Evolutionary conservation across 805 yeast genomes (phyloP).

Genomic region (Lipomyces mesembrius): DNA sequence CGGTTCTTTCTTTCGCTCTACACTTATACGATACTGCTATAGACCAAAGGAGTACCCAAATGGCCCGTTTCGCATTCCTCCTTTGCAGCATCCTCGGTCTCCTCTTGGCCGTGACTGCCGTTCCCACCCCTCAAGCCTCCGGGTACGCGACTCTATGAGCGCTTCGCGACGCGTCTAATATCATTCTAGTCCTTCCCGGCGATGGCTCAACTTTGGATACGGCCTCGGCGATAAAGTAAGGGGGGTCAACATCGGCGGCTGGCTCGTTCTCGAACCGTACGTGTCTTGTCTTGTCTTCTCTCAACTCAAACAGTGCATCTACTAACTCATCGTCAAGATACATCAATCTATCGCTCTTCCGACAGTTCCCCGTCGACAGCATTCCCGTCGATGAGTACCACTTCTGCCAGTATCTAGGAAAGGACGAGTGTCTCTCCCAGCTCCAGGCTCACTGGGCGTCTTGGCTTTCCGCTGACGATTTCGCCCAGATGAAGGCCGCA

Average conservation of each 20-base stretch:
- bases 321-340: constrained; percentile 12
- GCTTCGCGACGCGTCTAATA: neutral
- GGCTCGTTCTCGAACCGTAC: constrained; percentile 85
- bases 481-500: constrained; percentile 53
- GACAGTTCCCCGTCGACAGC: constrained; percentile 53
- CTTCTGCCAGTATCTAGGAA: constrained; percentile 54
- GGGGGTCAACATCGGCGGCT: constrained; percentile 86
- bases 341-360: constrained; percentile 79
- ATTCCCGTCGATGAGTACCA: constrained; percentile 86
- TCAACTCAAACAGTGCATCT: neutral
- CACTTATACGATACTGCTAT: too few species aligned
- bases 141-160: neutral
- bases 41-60: too few species aligned
- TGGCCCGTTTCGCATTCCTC: neutral
- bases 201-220: constrained; percentile 38
- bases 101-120: constrained; percentile 9
- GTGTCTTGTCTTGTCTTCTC: neutral
- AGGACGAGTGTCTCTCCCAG: constrained; percentile 53
- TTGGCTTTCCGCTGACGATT: constrained; percentile 68
- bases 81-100: neutral
- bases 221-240: constrained; percentile 42
- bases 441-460: constrained; percentile 68
- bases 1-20: too few species aligned
- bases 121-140: constrained; percentile 1
- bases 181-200: constrained; percentile 9